Evolutionary conservation across 2,329 filamentous ascomycete genomes (phyloP).

Genomic region (Corniculantispora saksenae): DNA sequence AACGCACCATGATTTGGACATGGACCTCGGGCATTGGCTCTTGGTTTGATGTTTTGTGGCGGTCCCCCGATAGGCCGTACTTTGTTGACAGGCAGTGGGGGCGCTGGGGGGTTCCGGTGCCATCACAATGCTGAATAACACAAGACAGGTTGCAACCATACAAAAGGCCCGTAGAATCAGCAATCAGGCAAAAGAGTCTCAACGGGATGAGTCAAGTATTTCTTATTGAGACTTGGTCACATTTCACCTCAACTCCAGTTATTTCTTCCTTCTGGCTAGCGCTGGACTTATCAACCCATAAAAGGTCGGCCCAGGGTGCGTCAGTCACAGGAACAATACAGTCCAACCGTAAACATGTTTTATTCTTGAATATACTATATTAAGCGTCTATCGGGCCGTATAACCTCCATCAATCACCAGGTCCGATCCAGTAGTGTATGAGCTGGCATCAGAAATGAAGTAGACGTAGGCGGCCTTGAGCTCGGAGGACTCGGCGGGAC

Average conservation of each 20-base stretch:
- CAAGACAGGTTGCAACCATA: no score
- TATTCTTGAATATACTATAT: background rate
- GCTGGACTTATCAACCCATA: no score
- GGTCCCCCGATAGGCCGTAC: background rate
- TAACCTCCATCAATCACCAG: constrained; percentile 74
- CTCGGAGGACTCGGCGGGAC: constrained; percentile 68
- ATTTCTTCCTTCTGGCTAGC: no score
- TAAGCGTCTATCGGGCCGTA: constrained; percentile 41
- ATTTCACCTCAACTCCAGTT: no score
- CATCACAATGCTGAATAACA: background rate
- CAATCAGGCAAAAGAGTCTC: no score
- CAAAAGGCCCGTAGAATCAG: no score
- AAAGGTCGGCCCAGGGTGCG: no score
- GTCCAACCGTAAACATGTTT: background rate
- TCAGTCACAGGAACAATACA: no score
- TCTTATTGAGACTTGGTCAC: no score
- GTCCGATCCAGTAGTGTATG: constrained; percentile 72
- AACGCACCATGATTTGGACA: constrained; percentile 8
- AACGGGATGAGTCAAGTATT: no score
- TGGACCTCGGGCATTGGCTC: background rate
- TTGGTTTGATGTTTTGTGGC: background rate
- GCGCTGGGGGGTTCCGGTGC: background rate
- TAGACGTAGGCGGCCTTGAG: constrained; percentile 79
- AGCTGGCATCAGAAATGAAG: constrained; percentile 72
- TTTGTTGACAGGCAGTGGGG: background rate